Evolutionary conservation across 768 basidiomycete species (phyloP).

Genomic region (Pisolithus marmoratus): DNA sequence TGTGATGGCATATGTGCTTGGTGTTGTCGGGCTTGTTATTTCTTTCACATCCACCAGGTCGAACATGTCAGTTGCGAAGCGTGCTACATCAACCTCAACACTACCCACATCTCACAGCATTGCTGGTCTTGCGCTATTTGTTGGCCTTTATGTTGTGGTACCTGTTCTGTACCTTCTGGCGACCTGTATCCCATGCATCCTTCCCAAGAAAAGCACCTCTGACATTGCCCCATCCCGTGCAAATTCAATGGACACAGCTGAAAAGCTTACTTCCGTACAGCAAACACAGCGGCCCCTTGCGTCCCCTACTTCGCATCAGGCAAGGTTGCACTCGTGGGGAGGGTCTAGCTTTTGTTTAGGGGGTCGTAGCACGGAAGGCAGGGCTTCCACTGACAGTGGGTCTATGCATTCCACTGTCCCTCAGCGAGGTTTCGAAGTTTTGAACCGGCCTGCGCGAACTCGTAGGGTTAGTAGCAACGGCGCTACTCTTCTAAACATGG

Average conservation of each 20-base stretch:
- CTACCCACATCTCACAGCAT: constrained; percentile 60
- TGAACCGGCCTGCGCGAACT: constrained; percentile 44
- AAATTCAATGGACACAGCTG: constrained; percentile 35
- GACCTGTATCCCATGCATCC: constrained; percentile 9
- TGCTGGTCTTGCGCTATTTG: constrained; percentile 60
- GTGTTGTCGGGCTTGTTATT: constrained; percentile 55
- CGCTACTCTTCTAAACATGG: constrained; percentile 38
- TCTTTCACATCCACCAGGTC: constrained; percentile 54
- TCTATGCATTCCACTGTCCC: constrained; percentile 30
- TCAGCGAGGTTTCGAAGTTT: constrained; percentile 42
- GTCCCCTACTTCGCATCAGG: constrained; percentile 27
- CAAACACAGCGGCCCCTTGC: constrained; percentile 27
- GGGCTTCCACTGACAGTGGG: constrained; percentile 36
- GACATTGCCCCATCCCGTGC: constrained; percentile 25
- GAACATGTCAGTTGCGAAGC: constrained; percentile 24
- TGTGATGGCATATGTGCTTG: constrained; percentile 49
- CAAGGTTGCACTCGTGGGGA: constrained; percentile 34
- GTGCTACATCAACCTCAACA: constrained; percentile 24
- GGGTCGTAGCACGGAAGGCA: constrained; percentile 31
- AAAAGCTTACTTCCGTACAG: constrained; percentile 34
- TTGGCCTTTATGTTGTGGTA: constrained; percentile 50
- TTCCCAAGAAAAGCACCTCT: constrained; percentile 19
- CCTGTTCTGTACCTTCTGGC: constrained; percentile 37
- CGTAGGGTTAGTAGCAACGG: constrained; percentile 47
- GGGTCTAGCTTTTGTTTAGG: constrained; percentile 32